These are phyloP conservation scores for Botryotinia calthae DNA, from an alignment of 2,329 filamentous ascomycete species.

Conservation along the genomic window DNA sequence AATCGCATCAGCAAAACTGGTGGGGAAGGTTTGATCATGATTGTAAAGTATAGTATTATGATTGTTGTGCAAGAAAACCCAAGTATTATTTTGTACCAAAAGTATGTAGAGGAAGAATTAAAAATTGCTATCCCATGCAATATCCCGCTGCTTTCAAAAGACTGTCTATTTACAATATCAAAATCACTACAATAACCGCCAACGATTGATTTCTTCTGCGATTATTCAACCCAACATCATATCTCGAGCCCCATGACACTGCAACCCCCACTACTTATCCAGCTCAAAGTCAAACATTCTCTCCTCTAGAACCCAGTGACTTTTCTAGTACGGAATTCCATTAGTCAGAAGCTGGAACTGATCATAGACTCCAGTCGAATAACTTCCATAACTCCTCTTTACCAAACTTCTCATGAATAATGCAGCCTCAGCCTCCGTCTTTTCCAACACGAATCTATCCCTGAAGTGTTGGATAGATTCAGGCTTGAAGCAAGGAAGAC, in stretches of 20 bases:
- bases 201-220: neutral
- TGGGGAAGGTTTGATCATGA: neutral
- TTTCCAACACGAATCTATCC: slow-evolving; percentile 89
- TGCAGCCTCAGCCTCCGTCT: slow-evolving; percentile 86
- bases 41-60: neutral
- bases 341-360: slow-evolving; percentile 97
- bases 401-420: slow-evolving; percentile 90
- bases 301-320: neutral
- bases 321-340: slow-evolving; percentile 74
- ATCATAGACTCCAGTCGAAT: slow-evolving; percentile 93
- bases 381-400: slow-evolving; percentile 84
- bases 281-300: neutral
- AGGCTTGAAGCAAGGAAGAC: slow-evolving; percentile 95
- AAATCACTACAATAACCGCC: neutral
- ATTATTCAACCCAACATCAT: neutral
- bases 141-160: neutral
- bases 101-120: neutral
- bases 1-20: neutral
- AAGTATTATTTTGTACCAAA: neutral
- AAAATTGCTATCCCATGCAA: neutral
- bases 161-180: neutral
- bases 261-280: neutral
- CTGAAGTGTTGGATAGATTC: slow-evolving; percentile 91
- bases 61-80: neutral
- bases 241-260: neutral